Evolutionary conservation across 2,329 filamentous ascomycete species (phyloP), one percentile per base, ranked within the genome.

Genomic region (Pseudogymnoascus sp.): DNA sequence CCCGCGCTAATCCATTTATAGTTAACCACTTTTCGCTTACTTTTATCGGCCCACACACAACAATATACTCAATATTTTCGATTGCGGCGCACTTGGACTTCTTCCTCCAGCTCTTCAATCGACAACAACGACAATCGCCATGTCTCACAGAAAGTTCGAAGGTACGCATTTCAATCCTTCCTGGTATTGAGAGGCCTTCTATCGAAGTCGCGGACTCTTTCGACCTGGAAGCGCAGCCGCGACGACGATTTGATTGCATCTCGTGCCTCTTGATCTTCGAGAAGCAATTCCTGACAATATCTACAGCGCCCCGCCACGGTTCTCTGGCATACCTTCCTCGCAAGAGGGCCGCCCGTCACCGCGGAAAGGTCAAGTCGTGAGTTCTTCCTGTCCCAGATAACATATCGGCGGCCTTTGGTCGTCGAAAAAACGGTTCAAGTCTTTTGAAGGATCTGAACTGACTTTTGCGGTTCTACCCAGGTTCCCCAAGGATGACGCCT

Each of bases 401-500:
- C 61, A 63, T 62, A 67, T 34, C 49, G 28, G n/a, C 28, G 28
- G n/a, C 25, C 49, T 56, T 34, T 66, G 60, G 61, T 49, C 64
- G 65, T 61, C 64, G 46, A 67, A 71, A 71, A 72, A 68, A 71
- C 59, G 61, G 65, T 66, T 65, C 69, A 65, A 67, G 67, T 70
- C 28, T 18, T 31, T 68, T 62, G 65, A 31, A 63, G 62, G 40
- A 43, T 63, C 59, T 37, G 46, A 37, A 42, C 63, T 67, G 65
- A 62, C 43, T 62, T 63, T 66, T 67, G 59, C 62, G 67, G 63
- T 66, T 66, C 68, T 63, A 73, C 23, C 28, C 77, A 96, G 91
- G 82, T 99, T 99, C 88, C 95, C 95, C 78, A 97, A 97, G 89
- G 95, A 99, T 90, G 93, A 99, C 86, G 84, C 92, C 77, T 97